A percentile compares a stretch with the other conserved stretches of the same genome.
phyloP scores from a whole-genome alignment of 495 filamentous ascomycete species.

The Xylaria telfairii region DNA sequence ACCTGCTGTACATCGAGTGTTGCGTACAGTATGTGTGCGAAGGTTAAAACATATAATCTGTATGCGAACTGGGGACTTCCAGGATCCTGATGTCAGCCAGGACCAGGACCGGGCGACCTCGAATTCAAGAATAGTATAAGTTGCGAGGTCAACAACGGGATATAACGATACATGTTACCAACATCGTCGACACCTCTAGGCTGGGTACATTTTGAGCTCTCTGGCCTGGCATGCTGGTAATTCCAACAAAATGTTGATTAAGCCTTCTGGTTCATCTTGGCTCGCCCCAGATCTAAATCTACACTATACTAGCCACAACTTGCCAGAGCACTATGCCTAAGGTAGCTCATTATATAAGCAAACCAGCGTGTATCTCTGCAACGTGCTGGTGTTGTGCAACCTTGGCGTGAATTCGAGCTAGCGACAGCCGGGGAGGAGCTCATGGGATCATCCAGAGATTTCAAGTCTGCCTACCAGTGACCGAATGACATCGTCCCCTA shows the following conservation, averaged over 20 bases:
- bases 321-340: neutral
- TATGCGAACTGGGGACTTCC: constrained; percentile 18
- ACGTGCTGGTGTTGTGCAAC: constrained; percentile 22
- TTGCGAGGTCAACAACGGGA: neutral
- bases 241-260: neutral
- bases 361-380: constrained; percentile 15
- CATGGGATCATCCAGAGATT: constrained; percentile 28
- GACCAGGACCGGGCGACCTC: constrained; percentile 16
- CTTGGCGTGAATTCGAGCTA: constrained; percentile 11
- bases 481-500: constrained; percentile 11
- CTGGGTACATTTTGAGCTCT: neutral
- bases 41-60: constrained; percentile 1
- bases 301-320: neutral
- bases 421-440: constrained; percentile 13
- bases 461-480: constrained; percentile 6
- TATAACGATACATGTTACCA: neutral
- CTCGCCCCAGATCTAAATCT: constrained; percentile 2
- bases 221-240: neutral
- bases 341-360: constrained; percentile 25
- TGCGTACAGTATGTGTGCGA: constrained; percentile 16
- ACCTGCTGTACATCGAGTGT: neutral
- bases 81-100: constrained; percentile 19
- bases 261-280: neutral
- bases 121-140: neutral
- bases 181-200: neutral